Conservation (phyloP, 108 stramenopile species). For the Skeletonema marinoi region DNA sequence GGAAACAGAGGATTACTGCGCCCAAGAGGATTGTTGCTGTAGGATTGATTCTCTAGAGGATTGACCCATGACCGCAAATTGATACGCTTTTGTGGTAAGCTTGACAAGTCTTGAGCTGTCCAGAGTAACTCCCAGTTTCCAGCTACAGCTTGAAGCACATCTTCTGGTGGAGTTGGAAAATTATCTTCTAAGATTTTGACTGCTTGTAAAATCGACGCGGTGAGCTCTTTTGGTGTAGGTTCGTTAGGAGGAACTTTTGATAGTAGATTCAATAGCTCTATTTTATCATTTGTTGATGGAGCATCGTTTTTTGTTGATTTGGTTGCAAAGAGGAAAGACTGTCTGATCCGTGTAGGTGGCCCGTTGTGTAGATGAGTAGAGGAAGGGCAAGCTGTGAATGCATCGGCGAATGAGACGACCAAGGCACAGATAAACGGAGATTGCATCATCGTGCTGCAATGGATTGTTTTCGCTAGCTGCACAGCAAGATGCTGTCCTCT, state of each 20-base stretch:
- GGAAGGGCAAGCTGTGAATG: not conserved
- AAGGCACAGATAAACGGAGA: not conserved
- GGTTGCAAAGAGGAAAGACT: constrained; percentile 5
- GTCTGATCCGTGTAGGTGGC: not conserved
- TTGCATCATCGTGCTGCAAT: not conserved
- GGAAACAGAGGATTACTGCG: constrained; percentile 74
- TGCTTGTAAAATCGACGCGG: constrained; percentile 53
- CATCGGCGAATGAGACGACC: not conserved
- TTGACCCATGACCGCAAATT: constrained; percentile 62
- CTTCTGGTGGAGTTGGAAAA: constrained; percentile 60
- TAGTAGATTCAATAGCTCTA: constrained; percentile 16
- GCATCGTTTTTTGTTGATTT: not conserved
- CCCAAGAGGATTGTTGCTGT: constrained; percentile 75
- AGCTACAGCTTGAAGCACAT: constrained; percentile 57
- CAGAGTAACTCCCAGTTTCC: constrained; percentile 82
- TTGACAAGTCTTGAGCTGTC: constrained; percentile 78
- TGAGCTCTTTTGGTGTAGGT: constrained; percentile 60
- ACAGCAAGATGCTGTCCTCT: too few species aligned
- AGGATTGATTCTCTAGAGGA: constrained; percentile 86
- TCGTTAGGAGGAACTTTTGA: constrained; percentile 27
- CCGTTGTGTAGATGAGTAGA: not conserved
- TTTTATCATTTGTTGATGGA: constrained; percentile 1
- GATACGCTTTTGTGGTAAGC: constrained; percentile 18
- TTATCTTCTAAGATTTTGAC: constrained; percentile 52
- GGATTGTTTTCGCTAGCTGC: too few species aligned